Percentiles rank a stretch among this genome's conserved stretches.
phyloP scores from a whole-genome alignment of 345 rosid species.

The Streptanthus diversifolius region DNA sequence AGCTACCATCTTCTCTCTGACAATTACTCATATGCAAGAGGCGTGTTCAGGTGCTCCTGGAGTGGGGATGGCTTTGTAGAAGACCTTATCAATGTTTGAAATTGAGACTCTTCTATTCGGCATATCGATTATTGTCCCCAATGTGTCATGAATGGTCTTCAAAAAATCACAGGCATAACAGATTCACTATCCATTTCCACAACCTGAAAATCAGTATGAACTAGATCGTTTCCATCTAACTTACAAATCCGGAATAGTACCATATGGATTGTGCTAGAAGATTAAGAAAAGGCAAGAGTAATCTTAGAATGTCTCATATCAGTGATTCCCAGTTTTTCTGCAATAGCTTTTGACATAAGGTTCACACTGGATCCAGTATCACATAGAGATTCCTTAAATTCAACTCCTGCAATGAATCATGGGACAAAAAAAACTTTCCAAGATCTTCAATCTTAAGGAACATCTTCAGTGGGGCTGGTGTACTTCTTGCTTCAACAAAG shows the following conservation, averaged over 20 bases:
- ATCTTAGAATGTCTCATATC: not conserved
- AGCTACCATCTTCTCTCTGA: not conserved
- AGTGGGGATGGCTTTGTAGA: not conserved
- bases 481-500: not conserved
- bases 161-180: not conserved
- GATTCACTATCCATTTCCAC: not conserved
- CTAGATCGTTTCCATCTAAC: not conserved
- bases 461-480: not conserved
- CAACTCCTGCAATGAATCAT: not conserved
- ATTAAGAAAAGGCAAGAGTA: not conserved
- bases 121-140: not conserved
- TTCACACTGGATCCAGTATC: not conserved
- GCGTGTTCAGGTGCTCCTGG: not conserved
- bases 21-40: not conserved
- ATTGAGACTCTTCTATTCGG: not conserved
- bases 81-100: not conserved
- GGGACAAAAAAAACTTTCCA: not conserved
- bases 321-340: not conserved
- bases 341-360: not conserved
- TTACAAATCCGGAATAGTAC: not conserved
- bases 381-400: not conserved
- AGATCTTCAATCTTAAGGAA: not conserved
- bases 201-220: not conserved
- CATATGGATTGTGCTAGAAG: not conserved
- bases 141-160: not conserved